Evolutionary conservation across 495 filamentous ascomycete species (phyloP).

Genomic region (Aspergillus cavernicola): DNA sequence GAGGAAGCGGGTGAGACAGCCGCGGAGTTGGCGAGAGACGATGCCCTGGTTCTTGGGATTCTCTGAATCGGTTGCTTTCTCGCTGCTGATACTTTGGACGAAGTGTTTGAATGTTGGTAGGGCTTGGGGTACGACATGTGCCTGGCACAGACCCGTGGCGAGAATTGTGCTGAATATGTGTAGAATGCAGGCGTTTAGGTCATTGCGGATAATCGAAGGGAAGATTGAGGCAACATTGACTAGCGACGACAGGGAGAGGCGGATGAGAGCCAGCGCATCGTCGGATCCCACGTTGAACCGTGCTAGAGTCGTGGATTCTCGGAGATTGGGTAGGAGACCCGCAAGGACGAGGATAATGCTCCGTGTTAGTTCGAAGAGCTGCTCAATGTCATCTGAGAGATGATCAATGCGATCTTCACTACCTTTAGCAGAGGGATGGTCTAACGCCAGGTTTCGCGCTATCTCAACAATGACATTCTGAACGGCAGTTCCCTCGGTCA

Average conservation of each 20-base stretch:
- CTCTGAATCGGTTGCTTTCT: slow-evolving; percentile 28
- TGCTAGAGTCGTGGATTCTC: slow-evolving; percentile 66
- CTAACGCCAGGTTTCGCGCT: slow-evolving; percentile 79
- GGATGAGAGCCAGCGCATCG: slow-evolving; percentile 78
- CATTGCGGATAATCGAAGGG: slow-evolving; percentile 91
- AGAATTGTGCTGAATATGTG: slow-evolving; percentile 96
- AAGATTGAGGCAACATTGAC: slow-evolving; percentile 94
- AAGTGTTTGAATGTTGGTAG: slow-evolving; percentile 92
- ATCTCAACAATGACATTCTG: slow-evolving; percentile 92
- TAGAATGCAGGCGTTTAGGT: slow-evolving; percentile 93
- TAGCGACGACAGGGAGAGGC: slow-evolving; percentile 74
- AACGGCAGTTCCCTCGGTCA: slow-evolving; percentile 87
- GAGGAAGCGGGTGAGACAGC: slow-evolving; percentile 73
- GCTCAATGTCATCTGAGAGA: slow-evolving; percentile 93
- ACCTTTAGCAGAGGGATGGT: slow-evolving; percentile 82
- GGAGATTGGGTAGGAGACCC: slow-evolving; percentile 80
- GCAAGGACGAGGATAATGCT: slow-evolving; percentile 92
- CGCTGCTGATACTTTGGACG: slow-evolving; percentile 63
- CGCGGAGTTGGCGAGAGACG: slow-evolving; percentile 56
- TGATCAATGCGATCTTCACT: slow-evolving; percentile 64
- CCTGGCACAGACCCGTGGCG: slow-evolving; percentile 79
- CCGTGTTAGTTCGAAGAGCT: slow-evolving; percentile 92
- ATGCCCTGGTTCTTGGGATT: slow-evolving; percentile 30
- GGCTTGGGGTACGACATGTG: slow-evolving; percentile 82
- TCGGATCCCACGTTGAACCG: slow-evolving; percentile 61